Evolutionary conservation across 1,284 basidiomycete species (phyloP).

Genomic region (Microbotryum silenes-acaulis): DNA sequence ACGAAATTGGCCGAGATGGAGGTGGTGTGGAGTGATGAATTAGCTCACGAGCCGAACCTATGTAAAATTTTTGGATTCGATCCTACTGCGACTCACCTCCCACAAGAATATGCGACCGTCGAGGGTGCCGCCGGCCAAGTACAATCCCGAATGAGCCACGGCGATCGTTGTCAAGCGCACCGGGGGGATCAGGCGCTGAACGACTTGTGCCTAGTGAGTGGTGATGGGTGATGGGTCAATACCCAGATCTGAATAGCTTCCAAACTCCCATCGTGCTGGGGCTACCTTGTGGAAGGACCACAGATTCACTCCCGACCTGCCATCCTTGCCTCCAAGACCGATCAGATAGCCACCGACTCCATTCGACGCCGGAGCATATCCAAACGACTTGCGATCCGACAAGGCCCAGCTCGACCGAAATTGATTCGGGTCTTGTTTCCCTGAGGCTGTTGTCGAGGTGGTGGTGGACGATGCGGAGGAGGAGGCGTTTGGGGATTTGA

Average conservation of each 20-base stretch:
- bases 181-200: constrained; percentile 76
- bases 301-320: constrained; percentile 42
- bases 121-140: constrained; percentile 76
- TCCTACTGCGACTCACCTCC: constrained; percentile 57
- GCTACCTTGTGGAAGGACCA: constrained; percentile 47
- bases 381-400: constrained; percentile 33
- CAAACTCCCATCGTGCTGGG: too few relatives aligned
- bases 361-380: constrained; percentile 35
- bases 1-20: constrained; percentile 14
- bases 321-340: constrained; percentile 42
- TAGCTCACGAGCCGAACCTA: not conserved
- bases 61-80: too few relatives aligned
- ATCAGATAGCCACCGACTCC: constrained; percentile 42
- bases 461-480: not conserved
- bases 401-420: not conserved
- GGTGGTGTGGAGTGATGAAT: constrained; percentile 8
- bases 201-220: constrained; percentile 65
- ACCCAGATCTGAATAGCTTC: too few relatives aligned
- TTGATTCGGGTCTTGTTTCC: not conserved
- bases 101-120: constrained; percentile 88
- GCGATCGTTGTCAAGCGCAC: constrained; percentile 76
- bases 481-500: constrained; percentile 41
- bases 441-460: not conserved
- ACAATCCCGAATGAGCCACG: constrained; percentile 61
- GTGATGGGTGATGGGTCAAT: too few relatives aligned